Base-by-base conservation (phyloP, 345 rosid genomes). In the Citrus cavaleriei region DNA sequence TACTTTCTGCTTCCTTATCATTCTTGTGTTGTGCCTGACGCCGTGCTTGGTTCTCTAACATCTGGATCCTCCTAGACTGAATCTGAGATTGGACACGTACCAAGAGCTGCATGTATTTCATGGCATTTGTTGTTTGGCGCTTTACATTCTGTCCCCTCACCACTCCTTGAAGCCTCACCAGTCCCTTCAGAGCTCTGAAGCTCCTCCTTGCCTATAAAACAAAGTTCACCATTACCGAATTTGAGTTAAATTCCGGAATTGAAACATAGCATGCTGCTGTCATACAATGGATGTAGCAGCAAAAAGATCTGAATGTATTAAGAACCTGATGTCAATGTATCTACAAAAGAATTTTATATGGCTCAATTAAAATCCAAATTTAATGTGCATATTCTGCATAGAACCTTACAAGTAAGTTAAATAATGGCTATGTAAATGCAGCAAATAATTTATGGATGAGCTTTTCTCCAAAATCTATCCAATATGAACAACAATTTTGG, bases 121-220 rank as follows among this genome's bases (percentile, higher is more conserved):
- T 91, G 54, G 99, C 99, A 77, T 89, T 94, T 82, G 74, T 70
- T 0, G 98, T 94, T 80, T 94, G 99, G 59, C 98, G 91, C 86
- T 89, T 97, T 80, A 91, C 99, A 42, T 85, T 90, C 60, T 93
- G 94, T 69, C 99, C 99, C 85, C 92, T 85, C 18, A 97, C 87
- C 38, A 94, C 98, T 85, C 98, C 98, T 87, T 94, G 99, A 77
- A 97, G 99, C 86, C 99, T 93, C 77, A 92, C 93, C 72, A 97
- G 90, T 64, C 99, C 98, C 87, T 88, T 97, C 73, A 93, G 83
- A 72, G 99, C 97, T 84, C 93, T 88, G 27, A 93, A 97, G 86
- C 97, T 94, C 84, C 89, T 92, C 77, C 99, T 87, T 77, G 94
- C 98, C 99, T 97, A 81, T 78, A 80, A n/a, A 46, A 80, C 21